Evolutionary conservation across 345 rosid species (phyloP).

Genomic region (Populus pruinosa): DNA sequence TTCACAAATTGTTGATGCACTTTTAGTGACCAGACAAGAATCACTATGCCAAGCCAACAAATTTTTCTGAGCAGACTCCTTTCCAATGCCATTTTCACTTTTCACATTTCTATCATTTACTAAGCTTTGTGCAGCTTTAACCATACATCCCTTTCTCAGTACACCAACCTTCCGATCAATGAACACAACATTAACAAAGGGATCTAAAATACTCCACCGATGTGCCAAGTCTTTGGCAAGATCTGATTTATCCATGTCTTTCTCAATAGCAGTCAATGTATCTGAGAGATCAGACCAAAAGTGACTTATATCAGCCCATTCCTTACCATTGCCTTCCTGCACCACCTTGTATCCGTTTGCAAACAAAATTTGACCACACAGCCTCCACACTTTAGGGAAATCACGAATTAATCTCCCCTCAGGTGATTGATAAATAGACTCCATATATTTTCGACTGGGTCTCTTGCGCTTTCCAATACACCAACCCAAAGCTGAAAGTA

Average conservation of each 20-base stretch:
- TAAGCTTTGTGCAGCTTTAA: conserved; percentile 52
- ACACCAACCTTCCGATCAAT: conserved; percentile 68
- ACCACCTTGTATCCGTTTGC: conserved; percentile 38
- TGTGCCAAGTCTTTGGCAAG: conserved; percentile 45
- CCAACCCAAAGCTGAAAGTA: conserved; percentile 70
- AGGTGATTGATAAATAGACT: conserved; percentile 64
- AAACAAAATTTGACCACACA: conserved; percentile 49
- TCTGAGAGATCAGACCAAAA: conserved; percentile 66
- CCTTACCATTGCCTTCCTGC: conserved; percentile 42
- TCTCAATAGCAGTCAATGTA: conserved; percentile 48
- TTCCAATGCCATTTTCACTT: conserved; percentile 13
- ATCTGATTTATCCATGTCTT: conserved; percentile 43
- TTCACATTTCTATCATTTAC: conserved; percentile 23
- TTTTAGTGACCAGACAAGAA: conserved; percentile 34
- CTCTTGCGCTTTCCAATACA: conserved; percentile 51
- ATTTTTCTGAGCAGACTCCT: conserved; percentile 15
- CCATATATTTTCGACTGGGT: conserved; percentile 48
- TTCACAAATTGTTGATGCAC: conserved; percentile 41
- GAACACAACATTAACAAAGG: conserved; percentile 75
- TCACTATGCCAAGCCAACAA: conserved; percentile 21
- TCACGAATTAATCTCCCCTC: conserved; percentile 61
- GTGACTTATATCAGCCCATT: conserved; percentile 64
- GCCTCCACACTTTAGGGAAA: conserved; percentile 75
- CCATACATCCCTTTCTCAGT: conserved; percentile 68
- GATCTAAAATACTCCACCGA: conserved; percentile 75